Conservation (phyloP, 148 eudicot genomes). For the Camellia sinensis region DNA sequence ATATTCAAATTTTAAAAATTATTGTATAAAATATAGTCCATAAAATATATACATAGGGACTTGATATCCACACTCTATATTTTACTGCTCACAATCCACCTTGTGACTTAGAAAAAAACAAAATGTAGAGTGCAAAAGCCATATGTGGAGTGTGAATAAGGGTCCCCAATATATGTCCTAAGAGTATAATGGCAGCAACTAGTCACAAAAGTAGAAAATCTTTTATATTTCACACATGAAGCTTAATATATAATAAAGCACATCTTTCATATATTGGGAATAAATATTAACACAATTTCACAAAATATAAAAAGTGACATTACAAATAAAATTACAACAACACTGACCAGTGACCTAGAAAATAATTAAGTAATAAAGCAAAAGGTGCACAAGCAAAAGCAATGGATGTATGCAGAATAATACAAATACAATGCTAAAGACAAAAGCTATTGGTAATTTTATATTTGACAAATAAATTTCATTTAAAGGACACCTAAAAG, state of each 20-base stretch:
- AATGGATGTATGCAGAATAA: not conserved
- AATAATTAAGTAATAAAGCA: not conserved
- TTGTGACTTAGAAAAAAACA: no score
- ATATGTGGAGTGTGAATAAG: no score
- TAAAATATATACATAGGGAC: not conserved
- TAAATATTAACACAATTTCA: not conserved
- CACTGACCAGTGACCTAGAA: not conserved
- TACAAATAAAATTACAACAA: not conserved
- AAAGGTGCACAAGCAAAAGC: not conserved
- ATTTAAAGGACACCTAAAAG: not conserved
- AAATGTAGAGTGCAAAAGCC: no score
- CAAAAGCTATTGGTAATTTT: not conserved
- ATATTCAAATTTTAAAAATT: constrained; percentile 1
- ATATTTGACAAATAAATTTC: not conserved
- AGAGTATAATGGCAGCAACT: not conserved
- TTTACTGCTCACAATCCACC: no score
- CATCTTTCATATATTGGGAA: not conserved
- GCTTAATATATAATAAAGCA: not conserved
- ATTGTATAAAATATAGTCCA: not conserved
- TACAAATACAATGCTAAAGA: not conserved
- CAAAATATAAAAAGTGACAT: not conserved
- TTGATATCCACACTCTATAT: no score
- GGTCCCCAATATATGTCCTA: not conserved
- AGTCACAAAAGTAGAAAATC: constrained; percentile 2
- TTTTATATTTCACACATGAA: not conserved